These are phyloP conservation scores for Ceratobasidium sp. DNA, from an alignment of 1,284 basidiomycete genomes.

Conservation along the genomic window DNA sequence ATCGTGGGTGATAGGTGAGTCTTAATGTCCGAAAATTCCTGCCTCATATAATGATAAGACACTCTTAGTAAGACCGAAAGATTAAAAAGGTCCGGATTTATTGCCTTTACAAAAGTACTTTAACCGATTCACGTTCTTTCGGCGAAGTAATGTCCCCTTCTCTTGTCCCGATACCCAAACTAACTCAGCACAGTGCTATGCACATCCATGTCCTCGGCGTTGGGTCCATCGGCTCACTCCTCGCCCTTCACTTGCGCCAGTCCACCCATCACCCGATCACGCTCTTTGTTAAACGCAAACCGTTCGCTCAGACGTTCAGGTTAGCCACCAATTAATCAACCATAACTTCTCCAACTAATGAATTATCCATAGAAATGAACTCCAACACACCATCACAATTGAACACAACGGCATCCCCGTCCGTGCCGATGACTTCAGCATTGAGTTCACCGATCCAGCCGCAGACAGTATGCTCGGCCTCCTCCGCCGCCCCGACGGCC, in stretches of 20 bases:
- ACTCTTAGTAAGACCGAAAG: no score
- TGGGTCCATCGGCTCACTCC: constrained; percentile 84
- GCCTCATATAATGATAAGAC: no score
- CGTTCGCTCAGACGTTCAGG: constrained; percentile 58
- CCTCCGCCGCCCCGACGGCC: constrained; percentile 38
- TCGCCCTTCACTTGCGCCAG: constrained; percentile 82
- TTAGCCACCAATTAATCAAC: not conserved
- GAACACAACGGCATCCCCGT: constrained; percentile 65
- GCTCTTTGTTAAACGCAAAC: constrained; percentile 72
- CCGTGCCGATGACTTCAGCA: constrained; percentile 47
- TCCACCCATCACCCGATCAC: constrained; percentile 72
- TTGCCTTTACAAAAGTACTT: no score
- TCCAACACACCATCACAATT: constrained; percentile 51
- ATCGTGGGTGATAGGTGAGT: not conserved
- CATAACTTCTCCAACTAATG: not conserved
- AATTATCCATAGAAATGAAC: constrained; percentile 15
- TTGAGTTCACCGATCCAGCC: constrained; percentile 43
- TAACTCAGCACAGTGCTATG: constrained; percentile 62
- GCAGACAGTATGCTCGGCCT: constrained; percentile 35
- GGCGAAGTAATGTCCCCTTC: constrained; percentile 13
- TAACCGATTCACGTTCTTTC: no score
- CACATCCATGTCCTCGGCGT: constrained; percentile 81
- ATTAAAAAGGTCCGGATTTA: no score
- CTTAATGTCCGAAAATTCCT: no score
- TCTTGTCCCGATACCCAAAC: not conserved